These are phyloP conservation scores for Metschnikowia colocasiae DNA, from an alignment of 805 yeast species.

Conservation along the genomic window DNA sequence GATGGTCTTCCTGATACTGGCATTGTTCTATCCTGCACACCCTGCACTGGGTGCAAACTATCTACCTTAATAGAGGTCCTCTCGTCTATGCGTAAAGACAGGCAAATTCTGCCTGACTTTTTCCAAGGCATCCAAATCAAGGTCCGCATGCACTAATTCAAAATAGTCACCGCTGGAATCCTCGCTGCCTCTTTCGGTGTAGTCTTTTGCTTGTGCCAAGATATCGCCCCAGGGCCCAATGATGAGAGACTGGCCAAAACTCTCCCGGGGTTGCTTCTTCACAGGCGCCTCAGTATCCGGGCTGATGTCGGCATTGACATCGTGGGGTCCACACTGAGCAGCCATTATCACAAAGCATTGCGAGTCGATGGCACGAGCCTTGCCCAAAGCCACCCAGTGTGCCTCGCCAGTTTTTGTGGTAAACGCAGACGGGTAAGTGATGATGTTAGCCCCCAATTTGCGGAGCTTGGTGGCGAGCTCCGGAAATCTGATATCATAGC, in stretches of 20 bases:
- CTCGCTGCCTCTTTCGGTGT: conserved; percentile 22
- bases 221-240: conserved; percentile 92
- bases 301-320: conserved; percentile 39
- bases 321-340: conserved; percentile 80
- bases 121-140: conserved; percentile 50
- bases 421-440: conserved; percentile 89
- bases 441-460: conserved; percentile 65
- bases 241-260: conserved; percentile 84
- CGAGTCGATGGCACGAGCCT: conserved; percentile 83
- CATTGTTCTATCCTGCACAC: too few relatives aligned
- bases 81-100: conserved; percentile 65
- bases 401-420: conserved; percentile 87
- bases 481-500: conserved; percentile 87
- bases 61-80: conserved; percentile 37
- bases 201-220: conserved; percentile 46
- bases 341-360: conserved; percentile 88
- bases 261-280: conserved; percentile 45
- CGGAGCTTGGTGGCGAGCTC: conserved; percentile 64
- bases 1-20: too few relatives aligned
- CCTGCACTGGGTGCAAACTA: too few relatives aligned
- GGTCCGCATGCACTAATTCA: conserved; percentile 56
- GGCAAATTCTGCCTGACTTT: conserved; percentile 71
- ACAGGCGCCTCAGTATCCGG: conserved; percentile 16
- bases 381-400: conserved; percentile 81
- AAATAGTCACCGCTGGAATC: conserved; percentile 37